Base-by-base conservation (phyloP, 2,329 filamentous ascomycete genomes). In the Xylariaceae sp. region DNA sequence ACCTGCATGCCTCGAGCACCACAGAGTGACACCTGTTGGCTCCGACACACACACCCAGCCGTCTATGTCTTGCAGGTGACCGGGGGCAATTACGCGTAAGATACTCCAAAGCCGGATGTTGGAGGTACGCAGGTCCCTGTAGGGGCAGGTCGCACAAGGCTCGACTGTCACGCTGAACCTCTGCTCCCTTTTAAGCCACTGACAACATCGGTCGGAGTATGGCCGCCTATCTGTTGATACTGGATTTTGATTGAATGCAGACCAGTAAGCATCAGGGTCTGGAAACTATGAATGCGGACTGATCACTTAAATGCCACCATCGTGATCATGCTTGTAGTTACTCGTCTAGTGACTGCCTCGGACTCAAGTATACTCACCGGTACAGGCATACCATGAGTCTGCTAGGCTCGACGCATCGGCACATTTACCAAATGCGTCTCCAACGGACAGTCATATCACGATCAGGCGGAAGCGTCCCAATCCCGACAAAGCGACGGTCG, bases 401-500 rank as follows among this genome's bases (percentile, higher is more conserved):
- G 13, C 9, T 27, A 14, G 25, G 9, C 8, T 15, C 25, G 25
- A 27, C 13, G 25, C 8, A 14, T 10, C 25, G 25, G 13, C 25
- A 14, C 13, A 9, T 14, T 15, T 14, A 27, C 25, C 25, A 27
- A 27, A 27, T 27, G 25, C 25, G 25, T 27, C 14, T 27, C 25
- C 25, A 27, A 27, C 25, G 25, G 25, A 27, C 25, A 9, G 13
- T 27, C 25, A 27, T 27, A 27, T 27, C 25, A 13, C 25, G 25
- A 27, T 27, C 25, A 27, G 25, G 25, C 14, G 25, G 25, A 9
- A 27, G 25, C 25, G 25, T 9, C 8, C 25, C 25, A 27, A 27
- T 27, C 25, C 25, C 25, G 13, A 27, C 25, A 27, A 27, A 27
- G 13, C 25, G 25, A 14, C 25, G 25, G 25, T 27, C 25, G 25